These are phyloP conservation scores for Blastocrithidia nonstop DNA, from an alignment of 208 protist genomes.

Conservation along the genomic window DNA sequence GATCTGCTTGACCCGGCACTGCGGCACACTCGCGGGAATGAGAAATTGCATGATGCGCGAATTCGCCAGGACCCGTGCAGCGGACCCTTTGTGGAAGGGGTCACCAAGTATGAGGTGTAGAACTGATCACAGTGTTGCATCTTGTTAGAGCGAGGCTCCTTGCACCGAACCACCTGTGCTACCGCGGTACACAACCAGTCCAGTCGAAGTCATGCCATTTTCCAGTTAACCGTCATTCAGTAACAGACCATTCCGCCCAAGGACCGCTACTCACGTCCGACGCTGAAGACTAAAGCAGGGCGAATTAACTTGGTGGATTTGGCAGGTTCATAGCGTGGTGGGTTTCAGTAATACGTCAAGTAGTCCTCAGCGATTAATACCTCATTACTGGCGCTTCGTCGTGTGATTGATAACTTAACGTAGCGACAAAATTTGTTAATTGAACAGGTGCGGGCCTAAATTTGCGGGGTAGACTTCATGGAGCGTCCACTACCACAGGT, in stretches of 20 bases:
- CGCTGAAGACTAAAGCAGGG: constrained; percentile 45
- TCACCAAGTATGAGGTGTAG: constrained; percentile 81
- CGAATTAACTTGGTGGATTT: constrained; percentile 86
- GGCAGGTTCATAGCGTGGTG: constrained; percentile 78
- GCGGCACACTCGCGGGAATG: constrained; percentile 52
- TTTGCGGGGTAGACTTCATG: constrained; percentile 33
- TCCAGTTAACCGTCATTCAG: constrained; percentile 73
- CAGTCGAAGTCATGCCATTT: constrained; percentile 83
- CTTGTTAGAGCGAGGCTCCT: constrained; percentile 79
- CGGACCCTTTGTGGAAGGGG: constrained; percentile 77
- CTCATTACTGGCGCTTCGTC: constrained; percentile 72
- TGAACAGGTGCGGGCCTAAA: constrained; percentile 64
- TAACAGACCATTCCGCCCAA: constrained; percentile 47
- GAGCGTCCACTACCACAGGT: constrained; percentile 74
- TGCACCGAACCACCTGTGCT: constrained; percentile 84
- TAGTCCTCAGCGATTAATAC: constrained; percentile 85
- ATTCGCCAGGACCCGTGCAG: constrained; percentile 77
- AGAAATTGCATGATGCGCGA: constrained; percentile 74
- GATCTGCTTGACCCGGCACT: constrained; percentile 89
- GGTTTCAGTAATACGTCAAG: constrained; percentile 84
- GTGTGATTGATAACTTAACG: constrained; percentile 77
- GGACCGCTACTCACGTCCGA: constrained; percentile 44
- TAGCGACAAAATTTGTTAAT: constrained; percentile 84
- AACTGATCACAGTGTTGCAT: constrained; percentile 76
- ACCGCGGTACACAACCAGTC: constrained; percentile 86